Conservation (phyloP, 1,284 basidiomycete genomes). For the Papiliotrema laurentii region DNA sequence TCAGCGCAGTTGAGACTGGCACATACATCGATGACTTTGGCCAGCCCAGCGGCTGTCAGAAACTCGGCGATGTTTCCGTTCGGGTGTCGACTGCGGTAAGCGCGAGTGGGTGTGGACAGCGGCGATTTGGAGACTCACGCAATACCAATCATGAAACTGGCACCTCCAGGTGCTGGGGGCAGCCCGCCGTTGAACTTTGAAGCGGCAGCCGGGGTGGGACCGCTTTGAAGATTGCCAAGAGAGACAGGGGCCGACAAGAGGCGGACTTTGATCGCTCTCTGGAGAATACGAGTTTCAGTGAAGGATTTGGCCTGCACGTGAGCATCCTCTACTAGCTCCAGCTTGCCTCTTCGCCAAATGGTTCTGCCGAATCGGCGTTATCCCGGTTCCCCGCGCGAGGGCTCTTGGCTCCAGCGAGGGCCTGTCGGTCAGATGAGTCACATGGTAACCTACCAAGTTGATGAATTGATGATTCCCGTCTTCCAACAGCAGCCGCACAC, state of each 20-base stretch:
- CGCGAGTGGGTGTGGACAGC: not conserved
- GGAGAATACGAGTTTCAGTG: conserved; percentile 85
- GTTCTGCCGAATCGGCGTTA: conserved; percentile 62
- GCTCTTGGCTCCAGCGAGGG: conserved; percentile 79
- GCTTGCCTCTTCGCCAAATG: conserved; percentile 76
- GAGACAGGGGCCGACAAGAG: conserved; percentile 79
- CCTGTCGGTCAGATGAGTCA: conserved; percentile 8
- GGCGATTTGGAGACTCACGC: conserved; percentile 48
- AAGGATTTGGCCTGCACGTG: conserved; percentile 78
- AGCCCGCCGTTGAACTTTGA: conserved; percentile 44
- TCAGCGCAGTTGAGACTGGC: conserved; percentile 4
- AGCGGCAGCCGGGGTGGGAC: conserved; percentile 56
- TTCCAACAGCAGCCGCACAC: conserved; percentile 80
- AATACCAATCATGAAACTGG: conserved; percentile 83
- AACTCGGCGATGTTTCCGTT: conserved; percentile 92
- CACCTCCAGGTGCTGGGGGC: conserved; percentile 46
- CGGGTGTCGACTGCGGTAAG: conserved; percentile 63
- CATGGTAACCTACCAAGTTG: conserved; percentile 32
- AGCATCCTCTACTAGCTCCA: not conserved
- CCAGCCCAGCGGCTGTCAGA: conserved; percentile 77
- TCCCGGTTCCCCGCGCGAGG: conserved; percentile 64
- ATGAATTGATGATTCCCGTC: conserved; percentile 66
- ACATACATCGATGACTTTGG: conserved; percentile 73
- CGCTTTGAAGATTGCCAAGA: conserved; percentile 66
- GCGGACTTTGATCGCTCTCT: conserved; percentile 78